Base-by-base conservation (phyloP, 352 stramenopile genomes). In the Globisporangium alternatum region DNA sequence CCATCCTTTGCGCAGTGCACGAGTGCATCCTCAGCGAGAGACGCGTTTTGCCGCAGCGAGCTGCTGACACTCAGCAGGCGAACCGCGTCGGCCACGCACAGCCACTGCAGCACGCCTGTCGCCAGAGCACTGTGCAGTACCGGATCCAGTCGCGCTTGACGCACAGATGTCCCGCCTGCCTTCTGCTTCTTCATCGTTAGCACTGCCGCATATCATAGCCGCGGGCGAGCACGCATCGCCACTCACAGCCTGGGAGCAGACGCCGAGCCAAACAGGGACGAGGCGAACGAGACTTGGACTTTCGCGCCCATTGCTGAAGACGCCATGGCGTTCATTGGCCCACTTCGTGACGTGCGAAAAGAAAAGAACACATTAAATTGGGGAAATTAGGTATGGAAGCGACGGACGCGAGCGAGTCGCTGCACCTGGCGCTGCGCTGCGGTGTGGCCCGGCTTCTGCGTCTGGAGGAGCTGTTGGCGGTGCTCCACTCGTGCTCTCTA, bases 171-270 rank as follows among this genome's bases (percentile, higher is more conserved):
- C 28, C 2, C 13, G 12, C 12, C 49, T 37, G 55, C 52, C 37
- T 51, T 60, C 22, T 22, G 39, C 28, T 33, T 45, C 55, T 60
- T 60, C 55, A 51, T 60, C 35, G 8, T n/a, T n/a, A n/a, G n/a
- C n/a, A n/a, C 35, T 41, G 35, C 35, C 7, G 35, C 35, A 41
- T 41, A 6, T 10, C 45, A 19, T n/a, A 10, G 9, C n/a, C n/a
- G n/a, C n/a, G n/a, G n/a, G n/a, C n/a, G n/a, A n/a, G n/a, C n/a
- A n/a, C n/a, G n/a, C n/a, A n/a, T n/a, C n/a, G n/a, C n/a, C 28
- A 9, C 10, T 53, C 9, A 10, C 21, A 31, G 6, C 31, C 21
- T 53, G 45, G 45, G 45, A 53, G 28, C 28, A 28, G 45, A 28
- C 21, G 21, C 25, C 21, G n/a, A 53, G 21, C 9, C 15, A 53